phyloP scores from a whole-genome alignment of 805 yeast species.

The Schwanniomyces sp. region DNA sequence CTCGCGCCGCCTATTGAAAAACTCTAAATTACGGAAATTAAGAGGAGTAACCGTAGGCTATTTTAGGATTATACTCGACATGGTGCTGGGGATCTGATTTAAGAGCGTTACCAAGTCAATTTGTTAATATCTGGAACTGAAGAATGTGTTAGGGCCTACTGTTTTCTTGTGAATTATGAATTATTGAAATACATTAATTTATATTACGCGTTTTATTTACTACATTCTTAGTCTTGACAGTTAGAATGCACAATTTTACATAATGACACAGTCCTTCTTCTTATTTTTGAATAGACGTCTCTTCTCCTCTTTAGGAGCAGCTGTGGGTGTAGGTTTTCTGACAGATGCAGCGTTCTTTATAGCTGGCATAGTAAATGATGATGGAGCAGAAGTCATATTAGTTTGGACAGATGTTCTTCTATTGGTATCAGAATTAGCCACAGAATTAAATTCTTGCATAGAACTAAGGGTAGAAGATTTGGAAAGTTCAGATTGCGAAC shows the following conservation, averaged over 20 bases:
- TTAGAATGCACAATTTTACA: constrained; percentile 7
- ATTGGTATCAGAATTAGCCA: not conserved
- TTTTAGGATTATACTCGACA: no score
- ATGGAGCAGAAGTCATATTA: not conserved
- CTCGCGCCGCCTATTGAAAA: not conserved
- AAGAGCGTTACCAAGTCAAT: not conserved
- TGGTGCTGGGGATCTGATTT: not conserved
- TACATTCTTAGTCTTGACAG: not conserved
- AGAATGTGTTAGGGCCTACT: no score
- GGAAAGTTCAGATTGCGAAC: not conserved
- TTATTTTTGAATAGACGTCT: constrained; percentile 13
- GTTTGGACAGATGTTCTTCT: not conserved
- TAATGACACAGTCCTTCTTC: constrained; percentile 29
- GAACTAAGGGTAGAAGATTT: not conserved
- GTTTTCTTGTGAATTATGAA: no score
- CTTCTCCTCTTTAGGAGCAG: not conserved
- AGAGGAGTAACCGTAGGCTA: no score
- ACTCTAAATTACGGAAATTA: not conserved
- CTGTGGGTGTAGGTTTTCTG: not conserved
- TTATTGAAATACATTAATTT: not conserved
- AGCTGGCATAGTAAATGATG: not conserved
- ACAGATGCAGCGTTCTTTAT: not conserved
- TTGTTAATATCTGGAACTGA: no score
- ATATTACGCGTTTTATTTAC: not conserved
- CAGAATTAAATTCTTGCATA: not conserved